A percentile compares a stretch with the other conserved stretches of the same genome.
Evolutionary conservation across 441 rosid genomes (phyloP).

Genomic region (Sinapis alba): DNA sequence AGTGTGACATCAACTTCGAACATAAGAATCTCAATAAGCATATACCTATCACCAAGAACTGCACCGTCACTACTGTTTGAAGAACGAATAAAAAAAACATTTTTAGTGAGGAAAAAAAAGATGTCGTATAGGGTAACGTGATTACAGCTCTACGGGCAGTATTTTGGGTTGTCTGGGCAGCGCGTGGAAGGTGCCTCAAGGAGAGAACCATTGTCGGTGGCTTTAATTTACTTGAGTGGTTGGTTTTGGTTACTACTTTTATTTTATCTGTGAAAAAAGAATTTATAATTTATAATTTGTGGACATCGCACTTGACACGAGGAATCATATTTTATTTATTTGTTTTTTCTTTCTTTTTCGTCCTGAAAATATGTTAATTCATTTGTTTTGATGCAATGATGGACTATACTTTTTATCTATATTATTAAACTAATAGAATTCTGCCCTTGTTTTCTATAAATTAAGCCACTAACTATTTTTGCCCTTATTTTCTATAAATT

Average conservation of each 20-base stretch:
- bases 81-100: neutral
- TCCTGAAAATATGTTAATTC: too few species aligned
- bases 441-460: too few species aligned
- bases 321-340: too few species aligned
- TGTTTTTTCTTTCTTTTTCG: too few species aligned
- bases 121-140: conserved; percentile 9
- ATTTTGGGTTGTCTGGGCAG: conserved; percentile 48
- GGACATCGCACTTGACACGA: too few species aligned
- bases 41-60: conserved; percentile 64
- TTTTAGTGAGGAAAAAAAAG: neutral
- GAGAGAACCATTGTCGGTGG: conserved; percentile 32
- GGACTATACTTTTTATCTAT: too few species aligned
- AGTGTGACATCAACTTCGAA: conserved; percentile 61
- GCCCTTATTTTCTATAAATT: too few species aligned
- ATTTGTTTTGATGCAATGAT: too few species aligned
- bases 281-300: too few species aligned
- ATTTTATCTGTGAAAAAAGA: too few species aligned
- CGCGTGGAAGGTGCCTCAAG: conserved; percentile 21
- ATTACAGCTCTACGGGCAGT: conserved; percentile 67
- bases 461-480: too few species aligned
- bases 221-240: conserved; percentile 35
- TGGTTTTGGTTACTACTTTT: neutral
- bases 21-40: conserved; percentile 62
- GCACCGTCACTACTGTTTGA: conserved; percentile 59
- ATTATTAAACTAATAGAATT: too few species aligned